Conservation (phyloP, 352 stramenopile genomes). For the Globisporangium rhizosaccharum region DNA sequence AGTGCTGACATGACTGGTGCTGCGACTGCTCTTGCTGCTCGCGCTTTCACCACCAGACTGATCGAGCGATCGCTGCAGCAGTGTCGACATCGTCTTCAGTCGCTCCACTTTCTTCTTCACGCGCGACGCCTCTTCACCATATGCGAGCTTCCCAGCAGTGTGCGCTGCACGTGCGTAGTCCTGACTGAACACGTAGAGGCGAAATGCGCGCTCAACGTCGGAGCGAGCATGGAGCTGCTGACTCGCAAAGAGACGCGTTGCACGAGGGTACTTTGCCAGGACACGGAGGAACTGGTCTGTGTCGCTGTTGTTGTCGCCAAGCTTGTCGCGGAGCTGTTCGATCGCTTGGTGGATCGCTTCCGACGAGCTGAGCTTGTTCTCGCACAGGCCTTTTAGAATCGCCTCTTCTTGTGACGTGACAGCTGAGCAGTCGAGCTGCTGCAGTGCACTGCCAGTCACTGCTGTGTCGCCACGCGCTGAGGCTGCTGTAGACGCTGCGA, state of each 20-base stretch:
- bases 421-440: not conserved
- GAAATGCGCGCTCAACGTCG: constrained; percentile 29
- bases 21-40: not conserved
- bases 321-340: constrained; percentile 24
- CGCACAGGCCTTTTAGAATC: constrained; percentile 35
- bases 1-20: not conserved
- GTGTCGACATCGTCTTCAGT: constrained; percentile 28
- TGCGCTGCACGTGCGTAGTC: constrained; percentile 29
- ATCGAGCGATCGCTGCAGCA: constrained; percentile 19
- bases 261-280: constrained; percentile 39
- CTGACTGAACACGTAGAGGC: constrained; percentile 16
- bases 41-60: not conserved
- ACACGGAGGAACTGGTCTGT: constrained; percentile 28
- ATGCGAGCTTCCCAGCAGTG: constrained; percentile 39
- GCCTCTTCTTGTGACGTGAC: constrained; percentile 30
- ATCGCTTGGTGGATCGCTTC: constrained; percentile 41
- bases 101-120: constrained; percentile 26
- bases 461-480: not conserved
- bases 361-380: constrained; percentile 37
- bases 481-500: not conserved
- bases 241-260: constrained; percentile 30
- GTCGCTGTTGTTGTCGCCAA: constrained; percentile 3
- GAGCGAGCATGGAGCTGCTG: constrained; percentile 31
- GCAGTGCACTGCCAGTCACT: not conserved
- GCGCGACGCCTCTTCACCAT: constrained; percentile 35